These are phyloP conservation scores for Plasmodium fragile DNA, from an alignment of 169 alveolate genomes.

Conservation along the genomic window DNA sequence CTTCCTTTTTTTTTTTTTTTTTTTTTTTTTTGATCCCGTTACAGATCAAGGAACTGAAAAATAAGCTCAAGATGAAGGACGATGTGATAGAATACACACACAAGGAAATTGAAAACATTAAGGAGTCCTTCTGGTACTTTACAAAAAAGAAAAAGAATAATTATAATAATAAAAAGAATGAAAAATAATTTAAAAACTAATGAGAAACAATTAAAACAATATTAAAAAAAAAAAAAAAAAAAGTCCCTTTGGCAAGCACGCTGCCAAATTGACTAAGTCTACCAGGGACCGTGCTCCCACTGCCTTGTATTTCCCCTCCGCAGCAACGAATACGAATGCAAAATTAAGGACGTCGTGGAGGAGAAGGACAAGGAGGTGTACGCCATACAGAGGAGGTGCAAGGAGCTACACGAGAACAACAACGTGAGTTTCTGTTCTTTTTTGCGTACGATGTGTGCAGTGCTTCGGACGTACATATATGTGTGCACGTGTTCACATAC, in stretches of 20 bases:
- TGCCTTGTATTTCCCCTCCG: background rate
- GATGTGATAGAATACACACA: constrained; percentile 68
- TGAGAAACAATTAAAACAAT: too few species aligned
- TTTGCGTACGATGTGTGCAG: background rate
- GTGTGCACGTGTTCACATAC: background rate
- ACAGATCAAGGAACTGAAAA: constrained; percentile 60
- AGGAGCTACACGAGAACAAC: constrained; percentile 49
- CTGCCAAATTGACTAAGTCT: background rate
- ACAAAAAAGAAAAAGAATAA: background rate
- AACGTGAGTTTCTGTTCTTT: constrained; percentile 12
- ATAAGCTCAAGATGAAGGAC: constrained; percentile 45
- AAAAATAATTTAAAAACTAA: too few species aligned
- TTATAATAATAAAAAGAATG: too few species aligned
- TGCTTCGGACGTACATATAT: background rate
- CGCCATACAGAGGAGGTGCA: constrained; percentile 30
- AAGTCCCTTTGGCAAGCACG: background rate
- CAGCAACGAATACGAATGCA: constrained; percentile 63
- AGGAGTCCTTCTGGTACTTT: constrained; percentile 67
- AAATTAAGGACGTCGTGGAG: constrained; percentile 39
- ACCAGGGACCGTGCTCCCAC: background rate
- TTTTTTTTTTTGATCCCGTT: background rate
- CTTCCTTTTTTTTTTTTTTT: background rate
- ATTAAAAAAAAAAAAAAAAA: too few species aligned
- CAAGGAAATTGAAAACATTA: constrained; percentile 66
- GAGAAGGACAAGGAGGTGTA: constrained; percentile 64